These are phyloP conservation scores for Strobilomyces echinocephalus DNA, from an alignment of 768 basidiomycete species.

Conservation along the genomic window DNA sequence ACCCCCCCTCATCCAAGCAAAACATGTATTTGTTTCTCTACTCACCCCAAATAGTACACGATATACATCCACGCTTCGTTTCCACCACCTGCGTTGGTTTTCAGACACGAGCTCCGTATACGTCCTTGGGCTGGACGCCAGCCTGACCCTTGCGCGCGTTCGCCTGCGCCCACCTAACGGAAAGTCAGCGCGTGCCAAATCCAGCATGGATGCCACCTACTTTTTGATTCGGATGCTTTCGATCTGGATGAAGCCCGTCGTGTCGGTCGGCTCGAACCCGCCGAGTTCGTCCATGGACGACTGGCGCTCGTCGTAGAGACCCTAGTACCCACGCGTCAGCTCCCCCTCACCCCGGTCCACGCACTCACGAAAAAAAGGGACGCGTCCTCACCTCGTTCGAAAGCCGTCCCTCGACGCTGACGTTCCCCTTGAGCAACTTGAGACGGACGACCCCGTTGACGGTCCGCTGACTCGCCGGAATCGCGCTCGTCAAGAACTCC, in stretches of 20 bases:
- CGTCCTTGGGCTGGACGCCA: constrained; percentile 72
- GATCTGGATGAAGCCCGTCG: constrained; percentile 94
- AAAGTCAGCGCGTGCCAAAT: background rate
- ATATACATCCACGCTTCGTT: background rate
- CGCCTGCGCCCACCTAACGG: constrained; percentile 75
- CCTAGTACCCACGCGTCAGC: constrained; percentile 40
- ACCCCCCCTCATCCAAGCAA: background rate
- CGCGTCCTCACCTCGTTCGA: constrained; percentile 65
- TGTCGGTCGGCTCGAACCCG: constrained; percentile 95
- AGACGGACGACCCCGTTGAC: constrained; percentile 91
- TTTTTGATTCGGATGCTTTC: constrained; percentile 98
- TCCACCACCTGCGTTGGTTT: background rate
- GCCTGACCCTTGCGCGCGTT: constrained; percentile 81
- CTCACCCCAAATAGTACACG: constrained; percentile 5
- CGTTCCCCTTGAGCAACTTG: constrained; percentile 95
- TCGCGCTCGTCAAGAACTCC: constrained; percentile 87
- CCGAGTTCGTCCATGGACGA: constrained; percentile 99
- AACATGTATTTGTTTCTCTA: background rate
- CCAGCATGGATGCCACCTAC: constrained; percentile 39
- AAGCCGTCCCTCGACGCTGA: constrained; percentile 85
- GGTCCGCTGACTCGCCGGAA: constrained; percentile 91
- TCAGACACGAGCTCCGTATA: constrained; percentile 64
- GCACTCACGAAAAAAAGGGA: too few relatives aligned
- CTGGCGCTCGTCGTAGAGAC: constrained; percentile 91
- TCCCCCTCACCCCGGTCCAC: background rate